A percentile compares a stretch with the other conserved stretches of the same genome.
These are phyloP conservation scores for Pichia sp. DNA, from an alignment of 1,139 yeast species.

Conservation along the genomic window DNA sequence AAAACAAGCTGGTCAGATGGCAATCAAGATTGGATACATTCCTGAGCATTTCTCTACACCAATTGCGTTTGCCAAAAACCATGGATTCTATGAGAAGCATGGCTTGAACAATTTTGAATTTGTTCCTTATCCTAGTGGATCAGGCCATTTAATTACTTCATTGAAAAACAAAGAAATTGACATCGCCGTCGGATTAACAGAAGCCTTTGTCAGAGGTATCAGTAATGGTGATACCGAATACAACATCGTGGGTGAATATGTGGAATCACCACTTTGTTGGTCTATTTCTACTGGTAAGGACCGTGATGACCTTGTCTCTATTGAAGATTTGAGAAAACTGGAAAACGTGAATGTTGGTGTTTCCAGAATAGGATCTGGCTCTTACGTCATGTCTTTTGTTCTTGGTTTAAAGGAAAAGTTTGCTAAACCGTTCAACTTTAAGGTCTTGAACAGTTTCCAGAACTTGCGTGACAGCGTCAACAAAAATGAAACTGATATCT, in stretches of 20 bases:
- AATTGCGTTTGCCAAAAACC: slow-evolving; percentile 57
- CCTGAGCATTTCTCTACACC: slow-evolving; percentile 94
- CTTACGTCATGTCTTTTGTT: slow-evolving; percentile 86
- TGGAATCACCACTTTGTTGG: slow-evolving; percentile 79
- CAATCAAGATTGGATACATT: slow-evolving; percentile 63
- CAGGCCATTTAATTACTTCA: slow-evolving; percentile 78
- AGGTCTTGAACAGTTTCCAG: slow-evolving; percentile 59
- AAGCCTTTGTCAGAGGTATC: slow-evolving; percentile 79
- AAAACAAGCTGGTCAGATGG: slow-evolving; percentile 7
- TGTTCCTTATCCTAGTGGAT: slow-evolving; percentile 75
- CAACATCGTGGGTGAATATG: slow-evolving; percentile 73
- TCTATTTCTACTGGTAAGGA: slow-evolving; percentile 71
- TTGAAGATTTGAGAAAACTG: slow-evolving; percentile 40
- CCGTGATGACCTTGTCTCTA: slow-evolving; percentile 45
- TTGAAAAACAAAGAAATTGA: slow-evolving; percentile 60
- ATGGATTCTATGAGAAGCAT: slow-evolving; percentile 45
- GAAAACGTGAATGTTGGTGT: slow-evolving; percentile 64
- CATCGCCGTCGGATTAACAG: slow-evolving; percentile 81
- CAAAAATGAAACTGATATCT: slow-evolving; percentile 60
- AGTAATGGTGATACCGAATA: slow-evolving; percentile 50
- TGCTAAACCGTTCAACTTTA: slow-evolving; percentile 36
- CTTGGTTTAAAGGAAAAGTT: slow-evolving; percentile 58
- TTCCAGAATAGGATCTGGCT: slow-evolving; percentile 86
- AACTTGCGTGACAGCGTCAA: slow-evolving; percentile 78
- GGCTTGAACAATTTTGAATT: slow-evolving; percentile 48